Conservation (phyloP, 345 rosid species). For the Leavenworthia alabamica region DNA sequence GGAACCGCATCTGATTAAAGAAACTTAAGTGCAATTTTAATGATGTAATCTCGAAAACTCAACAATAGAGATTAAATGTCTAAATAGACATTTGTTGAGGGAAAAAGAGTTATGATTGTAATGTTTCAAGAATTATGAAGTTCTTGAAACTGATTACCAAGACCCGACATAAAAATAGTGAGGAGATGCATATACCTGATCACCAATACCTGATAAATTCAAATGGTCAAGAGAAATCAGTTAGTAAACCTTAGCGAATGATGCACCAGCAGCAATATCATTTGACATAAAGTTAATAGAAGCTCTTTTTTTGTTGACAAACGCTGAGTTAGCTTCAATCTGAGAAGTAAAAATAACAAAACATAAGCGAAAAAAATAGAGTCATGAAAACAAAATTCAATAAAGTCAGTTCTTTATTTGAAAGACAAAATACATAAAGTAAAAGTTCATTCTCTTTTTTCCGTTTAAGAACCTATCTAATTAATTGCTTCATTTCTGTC, state of each 20-base stretch:
- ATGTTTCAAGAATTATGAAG: too few species aligned
- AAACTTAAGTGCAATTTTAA: too few species aligned
- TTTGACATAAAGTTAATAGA: conserved; percentile 56
- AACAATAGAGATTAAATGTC: too few species aligned
- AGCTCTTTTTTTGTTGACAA: conserved; percentile 55
- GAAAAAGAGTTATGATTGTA: too few species aligned
- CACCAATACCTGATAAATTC: neutral
- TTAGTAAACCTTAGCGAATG: conserved; percentile 53
- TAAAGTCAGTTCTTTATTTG: neutral
- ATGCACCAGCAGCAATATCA: conserved; percentile 56
- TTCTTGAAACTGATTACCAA: too few species aligned
- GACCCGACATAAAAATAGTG: too few species aligned
- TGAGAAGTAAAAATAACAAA: conserved; percentile 25
- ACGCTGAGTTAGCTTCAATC: conserved; percentile 63
- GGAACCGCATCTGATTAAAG: too few species aligned
- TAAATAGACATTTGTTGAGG: too few species aligned
- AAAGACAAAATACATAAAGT: neutral
- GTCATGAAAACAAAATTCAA: neutral
- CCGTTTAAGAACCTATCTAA: too few species aligned
- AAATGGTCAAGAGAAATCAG: neutral
- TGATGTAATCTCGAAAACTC: too few species aligned
- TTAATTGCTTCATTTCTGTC: too few species aligned
- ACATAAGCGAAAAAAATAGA: neutral
- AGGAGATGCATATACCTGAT: too few species aligned
- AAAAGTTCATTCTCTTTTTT: neutral